Evolutionary conservation across 495 filamentous ascomycete species (phyloP).

Genomic region (Jackrogersella minutella): DNA sequence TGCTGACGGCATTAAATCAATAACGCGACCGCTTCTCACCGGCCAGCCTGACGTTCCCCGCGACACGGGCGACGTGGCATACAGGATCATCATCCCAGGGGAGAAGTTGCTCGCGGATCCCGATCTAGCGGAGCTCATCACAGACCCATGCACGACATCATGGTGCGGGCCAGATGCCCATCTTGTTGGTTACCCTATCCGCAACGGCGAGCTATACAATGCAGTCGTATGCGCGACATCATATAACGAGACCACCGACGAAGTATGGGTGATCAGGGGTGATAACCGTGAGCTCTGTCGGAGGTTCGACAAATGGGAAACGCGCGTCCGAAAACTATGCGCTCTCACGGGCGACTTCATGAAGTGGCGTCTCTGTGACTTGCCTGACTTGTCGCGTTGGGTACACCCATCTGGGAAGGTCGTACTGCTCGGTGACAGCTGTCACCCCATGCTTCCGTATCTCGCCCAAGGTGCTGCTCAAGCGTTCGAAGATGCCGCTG

Average conservation of each 20-base stretch:
- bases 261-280: conserved; percentile 46
- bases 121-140: conserved; percentile 47
- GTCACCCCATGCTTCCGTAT: conserved; percentile 2
- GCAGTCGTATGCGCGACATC: conserved; percentile 54
- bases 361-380: conserved; percentile 54
- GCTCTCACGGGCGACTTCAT: conserved; percentile 46
- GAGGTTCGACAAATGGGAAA: conserved; percentile 52
- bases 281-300: conserved; percentile 49
- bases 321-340: conserved; percentile 49
- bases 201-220: conserved; percentile 56
- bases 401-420: conserved; percentile 39
- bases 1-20: conserved; percentile 62
- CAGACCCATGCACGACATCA: conserved; percentile 42
- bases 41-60: conserved; percentile 50
- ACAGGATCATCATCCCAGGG: conserved; percentile 59
- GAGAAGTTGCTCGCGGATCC: conserved; percentile 55
- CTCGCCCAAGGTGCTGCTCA: neutral
- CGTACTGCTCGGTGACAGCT: neutral
- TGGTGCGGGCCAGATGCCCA: conserved; percentile 60
- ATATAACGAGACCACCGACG: conserved; percentile 43
- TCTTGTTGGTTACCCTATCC: conserved; percentile 58
- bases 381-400: conserved; percentile 49
- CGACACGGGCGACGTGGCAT: conserved; percentile 64
- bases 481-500: conserved; percentile 3
- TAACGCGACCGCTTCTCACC: conserved; percentile 50